Conservation (phyloP, 257 asterid genomes). For the Nicotiana paniculata region DNA sequence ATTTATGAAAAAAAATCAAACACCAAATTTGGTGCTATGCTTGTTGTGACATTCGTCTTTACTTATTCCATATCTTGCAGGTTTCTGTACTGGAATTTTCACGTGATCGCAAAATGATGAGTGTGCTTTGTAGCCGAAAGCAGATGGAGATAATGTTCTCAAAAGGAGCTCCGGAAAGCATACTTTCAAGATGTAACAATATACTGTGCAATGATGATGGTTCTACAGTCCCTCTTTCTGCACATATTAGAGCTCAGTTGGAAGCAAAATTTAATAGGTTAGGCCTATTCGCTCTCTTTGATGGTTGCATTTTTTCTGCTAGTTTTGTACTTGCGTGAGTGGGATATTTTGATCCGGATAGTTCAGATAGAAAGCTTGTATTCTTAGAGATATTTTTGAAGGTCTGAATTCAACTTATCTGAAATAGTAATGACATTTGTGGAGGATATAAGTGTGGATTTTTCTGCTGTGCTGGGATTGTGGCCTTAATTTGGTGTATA, state of each 20-base stretch:
- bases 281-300: constrained; percentile 2
- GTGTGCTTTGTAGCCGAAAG: constrained; percentile 93
- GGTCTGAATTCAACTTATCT: background rate
- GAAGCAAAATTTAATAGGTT: constrained; percentile 80
- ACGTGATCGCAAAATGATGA: constrained; percentile 99
- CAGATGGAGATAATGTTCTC: constrained; percentile 92
- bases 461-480: background rate
- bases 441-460: background rate
- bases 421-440: background rate
- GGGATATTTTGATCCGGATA: constrained; percentile 1
- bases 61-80: constrained; percentile 34
- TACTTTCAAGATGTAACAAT: constrained; percentile 80
- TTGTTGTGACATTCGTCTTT: background rate
- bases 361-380: background rate
- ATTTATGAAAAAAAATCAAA: background rate
- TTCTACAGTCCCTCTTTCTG: constrained; percentile 61
- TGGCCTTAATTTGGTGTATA: background rate
- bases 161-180: constrained; percentile 99
- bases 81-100: constrained; percentile 88
- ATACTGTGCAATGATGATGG: constrained; percentile 92
- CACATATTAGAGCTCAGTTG: constrained; percentile 70
- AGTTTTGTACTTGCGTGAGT: background rate
- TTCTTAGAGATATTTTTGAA: background rate
- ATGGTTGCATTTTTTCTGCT: background rate
- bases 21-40: background rate